Conservation (phyloP, 2,329 filamentous ascomycete species). For the Aspergillus neoniger region DNA sequence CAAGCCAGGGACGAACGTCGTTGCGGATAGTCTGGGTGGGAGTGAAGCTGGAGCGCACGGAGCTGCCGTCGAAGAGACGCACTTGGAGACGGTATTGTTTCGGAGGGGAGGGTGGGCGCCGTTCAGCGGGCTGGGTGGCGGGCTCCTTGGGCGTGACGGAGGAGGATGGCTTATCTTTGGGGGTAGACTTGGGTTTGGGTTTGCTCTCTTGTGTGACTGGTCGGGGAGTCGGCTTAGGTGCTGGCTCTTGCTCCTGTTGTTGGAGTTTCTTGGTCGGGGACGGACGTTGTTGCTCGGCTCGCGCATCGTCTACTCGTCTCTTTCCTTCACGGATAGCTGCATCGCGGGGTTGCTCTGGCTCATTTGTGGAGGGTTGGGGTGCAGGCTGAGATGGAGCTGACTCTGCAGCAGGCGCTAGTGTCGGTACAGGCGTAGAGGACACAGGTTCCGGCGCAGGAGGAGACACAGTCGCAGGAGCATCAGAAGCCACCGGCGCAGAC, state of each 20-base stretch:
- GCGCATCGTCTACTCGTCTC: conserved; percentile 1
- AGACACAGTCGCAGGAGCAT: neutral
- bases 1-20: conserved; percentile 77
- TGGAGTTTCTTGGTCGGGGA: conserved; percentile 56
- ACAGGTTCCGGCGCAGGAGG: conserved; percentile 2
- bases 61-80: conserved; percentile 80
- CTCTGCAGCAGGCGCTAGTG: neutral
- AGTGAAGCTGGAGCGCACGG: conserved; percentile 71
- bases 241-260: conserved; percentile 53
- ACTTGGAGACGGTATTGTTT: conserved; percentile 68
- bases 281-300: neutral
- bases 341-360: neutral
- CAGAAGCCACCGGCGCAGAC: conserved; percentile 5
- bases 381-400: neutral
- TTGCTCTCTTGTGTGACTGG: neutral
- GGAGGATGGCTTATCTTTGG: conserved; percentile 5
- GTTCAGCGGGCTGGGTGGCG: conserved; percentile 14
- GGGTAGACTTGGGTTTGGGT: neutral
- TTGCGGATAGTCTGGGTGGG: conserved; percentile 61
- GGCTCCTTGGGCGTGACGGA: conserved; percentile 1
- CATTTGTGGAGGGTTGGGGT: neutral
- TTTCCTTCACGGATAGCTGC: neutral
- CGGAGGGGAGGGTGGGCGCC: conserved; percentile 21
- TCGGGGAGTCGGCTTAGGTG: neutral
- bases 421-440: neutral